Percentiles rank a stretch among this genome's conserved stretches.
Evolutionary conservation across 768 basidiomycete genomes (phyloP).

Genomic region (Rhodotorula paludigena): DNA sequence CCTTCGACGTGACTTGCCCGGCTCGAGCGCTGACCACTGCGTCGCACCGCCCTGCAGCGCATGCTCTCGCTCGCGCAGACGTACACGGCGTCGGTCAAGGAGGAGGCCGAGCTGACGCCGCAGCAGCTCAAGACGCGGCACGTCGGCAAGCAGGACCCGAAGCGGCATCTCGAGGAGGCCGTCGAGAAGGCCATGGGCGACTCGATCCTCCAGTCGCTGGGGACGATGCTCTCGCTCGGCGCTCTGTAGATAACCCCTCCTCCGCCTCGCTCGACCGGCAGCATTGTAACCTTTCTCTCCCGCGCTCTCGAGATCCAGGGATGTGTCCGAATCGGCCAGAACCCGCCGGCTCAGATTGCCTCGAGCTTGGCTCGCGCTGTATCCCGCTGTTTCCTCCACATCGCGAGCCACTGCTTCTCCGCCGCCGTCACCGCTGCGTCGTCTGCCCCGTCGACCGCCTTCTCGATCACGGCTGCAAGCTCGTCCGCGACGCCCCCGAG

Average conservation of each 20-base stretch:
- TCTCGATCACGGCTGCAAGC: background rate
- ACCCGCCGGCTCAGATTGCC: background rate
- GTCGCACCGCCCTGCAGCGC: conserved; percentile 54
- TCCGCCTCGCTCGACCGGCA: no score
- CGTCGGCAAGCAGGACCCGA: conserved; percentile 56
- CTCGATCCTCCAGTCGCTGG: conserved; percentile 39
- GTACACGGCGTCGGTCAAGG: conserved; percentile 97
- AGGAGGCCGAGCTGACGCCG: conserved; percentile 87
- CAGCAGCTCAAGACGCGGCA: conserved; percentile 88
- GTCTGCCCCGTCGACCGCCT: background rate
- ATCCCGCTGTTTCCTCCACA: conserved; percentile 22
- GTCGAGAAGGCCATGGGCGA: conserved; percentile 98
- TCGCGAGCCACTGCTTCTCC: conserved; percentile 13
- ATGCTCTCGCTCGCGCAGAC: conserved; percentile 89
- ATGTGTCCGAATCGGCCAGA: no score
- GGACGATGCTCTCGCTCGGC: conserved; percentile 30
- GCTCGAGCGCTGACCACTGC: background rate
- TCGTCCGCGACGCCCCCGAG: conserved; percentile 4
- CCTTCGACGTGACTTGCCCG: background rate
- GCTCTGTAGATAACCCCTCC: background rate
- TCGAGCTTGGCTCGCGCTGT: conserved; percentile 8
- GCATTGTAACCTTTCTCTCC: no score
- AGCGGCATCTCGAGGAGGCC: conserved; percentile 92
- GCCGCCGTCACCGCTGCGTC: background rate
- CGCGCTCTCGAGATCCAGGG: background rate